Evolutionary conservation across 192 early-diverging fungal species (phyloP), one percentile per base, ranked within the genome.

Genomic region (Phlyctochytrium bullatum): DNA sequence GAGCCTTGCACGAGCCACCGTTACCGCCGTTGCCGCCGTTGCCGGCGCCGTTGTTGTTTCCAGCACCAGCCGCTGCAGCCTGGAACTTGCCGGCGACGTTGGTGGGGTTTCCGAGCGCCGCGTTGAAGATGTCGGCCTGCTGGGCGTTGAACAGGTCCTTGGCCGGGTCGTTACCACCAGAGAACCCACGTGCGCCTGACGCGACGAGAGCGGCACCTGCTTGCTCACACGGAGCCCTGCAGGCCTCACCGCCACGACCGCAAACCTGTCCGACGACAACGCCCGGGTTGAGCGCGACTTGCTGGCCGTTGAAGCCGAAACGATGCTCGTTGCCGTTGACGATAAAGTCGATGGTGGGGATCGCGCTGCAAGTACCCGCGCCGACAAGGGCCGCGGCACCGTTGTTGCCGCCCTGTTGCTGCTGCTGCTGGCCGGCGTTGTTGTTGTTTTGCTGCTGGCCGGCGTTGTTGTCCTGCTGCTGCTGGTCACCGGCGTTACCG

Each of bases 261-360:
- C 40, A 47, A 20, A 47, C 20, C 20, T 20, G 40, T 20, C 20
- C 10, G 40, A 20, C 20, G 20, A 20, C 10, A 47, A 47, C 20
- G 40, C 10, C 40, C 40, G 40, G 40, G 40, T 47, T 47, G 20
- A 47, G 40, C 10, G 40, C 40, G 10, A 47, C 40, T 20, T 47
- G 40, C 40, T 47, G 40, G 6, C 40, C 40, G 6, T 20, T 20
- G 40, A 47, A 20, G 6, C 40, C 40, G 40, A 47, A 47, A 29
- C 71, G 52, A 34, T 72, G 52, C 61, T 72, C 71, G n/a, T 36
- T 24, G 33, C 68, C 66, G 36, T 36, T 36, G 28, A 61, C 53
- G 33, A 72, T 62, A 6, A 71, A 40, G 40, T 72, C 20, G 57
- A 72, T 35, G n/a, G n/a, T n/a, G 40, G 20, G 40, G 40, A 14